Evolutionary conservation across 169 alveolate species (phyloP).

Genomic region (Eimeria necatrix): DNA sequence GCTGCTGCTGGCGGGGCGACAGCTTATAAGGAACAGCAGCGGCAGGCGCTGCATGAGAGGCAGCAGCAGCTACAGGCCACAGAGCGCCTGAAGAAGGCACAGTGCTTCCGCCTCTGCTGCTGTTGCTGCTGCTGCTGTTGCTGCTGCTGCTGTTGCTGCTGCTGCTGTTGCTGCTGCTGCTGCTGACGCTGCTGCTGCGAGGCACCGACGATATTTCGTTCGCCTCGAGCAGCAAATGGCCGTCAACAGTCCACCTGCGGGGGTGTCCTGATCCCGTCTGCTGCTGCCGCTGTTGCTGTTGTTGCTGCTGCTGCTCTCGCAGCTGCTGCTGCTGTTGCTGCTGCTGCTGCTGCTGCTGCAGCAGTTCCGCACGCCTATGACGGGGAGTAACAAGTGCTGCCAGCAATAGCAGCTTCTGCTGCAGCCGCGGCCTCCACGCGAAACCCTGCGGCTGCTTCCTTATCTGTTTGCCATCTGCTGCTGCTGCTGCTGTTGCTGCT

Average conservation of each 20-base stretch:
- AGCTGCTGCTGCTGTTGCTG: conserved; percentile 68
- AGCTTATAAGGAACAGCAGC: background rate
- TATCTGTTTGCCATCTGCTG: background rate
- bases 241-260: background rate
- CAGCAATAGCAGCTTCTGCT: conserved; percentile 48
- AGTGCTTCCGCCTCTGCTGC: background rate
- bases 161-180: background rate
- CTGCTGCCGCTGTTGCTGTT: background rate
- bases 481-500: conserved; percentile 5
- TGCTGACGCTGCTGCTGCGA: conserved; percentile 19
- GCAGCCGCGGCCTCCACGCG: conserved; percentile 34
- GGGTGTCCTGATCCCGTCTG: background rate
- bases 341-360: conserved; percentile 56
- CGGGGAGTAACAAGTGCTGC: conserved; percentile 48
- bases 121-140: conserved; percentile 40
- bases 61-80: background rate
- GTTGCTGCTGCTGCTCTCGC: background rate
- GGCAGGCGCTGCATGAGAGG: background rate
- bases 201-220: background rate
- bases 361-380: background rate
- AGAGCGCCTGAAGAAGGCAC: background rate
- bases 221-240: background rate
- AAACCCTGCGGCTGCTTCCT: background rate
- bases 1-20: conserved; percentile 13
- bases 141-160: background rate